phyloP scores from a whole-genome alignment of 1,139 yeast species.

The Candida freyschussii region DNA sequence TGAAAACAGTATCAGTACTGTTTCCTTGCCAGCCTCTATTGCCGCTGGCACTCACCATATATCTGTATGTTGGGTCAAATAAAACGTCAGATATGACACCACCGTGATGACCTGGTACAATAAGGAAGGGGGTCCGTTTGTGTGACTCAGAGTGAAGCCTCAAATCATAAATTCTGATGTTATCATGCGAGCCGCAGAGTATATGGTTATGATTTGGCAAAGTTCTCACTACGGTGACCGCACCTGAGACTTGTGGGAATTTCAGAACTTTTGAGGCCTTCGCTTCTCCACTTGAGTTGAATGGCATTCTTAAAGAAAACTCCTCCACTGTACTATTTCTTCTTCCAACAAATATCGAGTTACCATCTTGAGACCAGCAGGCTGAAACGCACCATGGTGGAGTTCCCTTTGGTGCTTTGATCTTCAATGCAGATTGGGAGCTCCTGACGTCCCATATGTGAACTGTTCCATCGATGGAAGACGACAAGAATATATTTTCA shows the following conservation, averaged over 20 bases:
- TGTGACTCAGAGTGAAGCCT: constrained; percentile 40
- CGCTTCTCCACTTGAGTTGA: constrained; percentile 31
- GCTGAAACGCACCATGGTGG: constrained; percentile 98
- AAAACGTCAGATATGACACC: constrained; percentile 61
- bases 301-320: constrained; percentile 64
- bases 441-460: constrained; percentile 80
- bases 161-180: constrained; percentile 79
- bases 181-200: constrained; percentile 86
- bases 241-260: constrained; percentile 88
- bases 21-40: constrained; percentile 92
- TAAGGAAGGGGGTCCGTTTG: constrained; percentile 42
- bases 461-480: constrained; percentile 80
- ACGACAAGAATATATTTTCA: constrained; percentile 64
- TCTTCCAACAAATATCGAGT: constrained; percentile 76
- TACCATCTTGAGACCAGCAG: constrained; percentile 85
- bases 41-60: constrained; percentile 89
- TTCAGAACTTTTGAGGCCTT: constrained; percentile 55
- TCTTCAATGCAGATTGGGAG: constrained; percentile 42
- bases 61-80: constrained; percentile 83
- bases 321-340: constrained; percentile 88
- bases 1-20: constrained; percentile 71
- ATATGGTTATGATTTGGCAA: constrained; percentile 79
- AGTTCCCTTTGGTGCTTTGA: constrained; percentile 57
- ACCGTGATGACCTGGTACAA: constrained; percentile 63
- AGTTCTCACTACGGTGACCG: constrained; percentile 75